A percentile compares a stretch with the other conserved stretches of the same genome.
These are phyloP conservation scores for Gentiana straminea DNA, from an alignment of 257 asterid species.

Conservation along the genomic window DNA sequence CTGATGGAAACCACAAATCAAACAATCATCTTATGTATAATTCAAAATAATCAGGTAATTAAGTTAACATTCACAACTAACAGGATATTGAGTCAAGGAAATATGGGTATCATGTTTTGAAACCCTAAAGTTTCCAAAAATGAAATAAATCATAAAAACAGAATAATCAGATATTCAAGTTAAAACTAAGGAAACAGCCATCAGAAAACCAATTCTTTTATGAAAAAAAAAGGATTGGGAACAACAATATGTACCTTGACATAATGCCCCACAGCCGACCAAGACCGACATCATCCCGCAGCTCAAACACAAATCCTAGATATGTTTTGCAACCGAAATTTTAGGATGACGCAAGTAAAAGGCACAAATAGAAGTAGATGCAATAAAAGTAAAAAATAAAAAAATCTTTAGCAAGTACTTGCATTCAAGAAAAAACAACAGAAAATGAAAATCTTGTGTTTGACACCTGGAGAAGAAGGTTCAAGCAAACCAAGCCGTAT, in stretches of 20 bases:
- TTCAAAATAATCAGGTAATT: too few species aligned
- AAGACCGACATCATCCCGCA: slow-evolving; percentile 82
- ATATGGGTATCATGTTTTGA: too few species aligned
- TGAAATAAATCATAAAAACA: too few species aligned
- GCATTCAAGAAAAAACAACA: slow-evolving; percentile 4
- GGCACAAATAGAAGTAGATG: neutral
- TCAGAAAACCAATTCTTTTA: neutral
- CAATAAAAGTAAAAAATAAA: neutral
- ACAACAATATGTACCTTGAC: slow-evolving; percentile 51
- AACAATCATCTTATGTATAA: too few species aligned
- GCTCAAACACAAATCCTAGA: slow-evolving; percentile 61
- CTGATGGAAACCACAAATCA: too few species aligned
- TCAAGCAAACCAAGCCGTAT: slow-evolving; percentile 64
- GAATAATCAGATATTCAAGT: too few species aligned
- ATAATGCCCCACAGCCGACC: slow-evolving; percentile 87
- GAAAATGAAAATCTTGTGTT: slow-evolving; percentile 5
- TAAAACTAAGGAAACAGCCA: too few species aligned
- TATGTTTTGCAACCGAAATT: neutral
- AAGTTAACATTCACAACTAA: too few species aligned
- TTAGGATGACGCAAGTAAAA: neutral
- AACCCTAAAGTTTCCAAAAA: too few species aligned
- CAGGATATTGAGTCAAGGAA: too few species aligned
- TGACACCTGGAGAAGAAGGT: slow-evolving; percentile 54
- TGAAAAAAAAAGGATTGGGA: neutral
- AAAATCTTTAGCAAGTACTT: neutral